phyloP scores from a whole-genome alignment of 441 rosid genomes.

The Omphalea diandra region DNA sequence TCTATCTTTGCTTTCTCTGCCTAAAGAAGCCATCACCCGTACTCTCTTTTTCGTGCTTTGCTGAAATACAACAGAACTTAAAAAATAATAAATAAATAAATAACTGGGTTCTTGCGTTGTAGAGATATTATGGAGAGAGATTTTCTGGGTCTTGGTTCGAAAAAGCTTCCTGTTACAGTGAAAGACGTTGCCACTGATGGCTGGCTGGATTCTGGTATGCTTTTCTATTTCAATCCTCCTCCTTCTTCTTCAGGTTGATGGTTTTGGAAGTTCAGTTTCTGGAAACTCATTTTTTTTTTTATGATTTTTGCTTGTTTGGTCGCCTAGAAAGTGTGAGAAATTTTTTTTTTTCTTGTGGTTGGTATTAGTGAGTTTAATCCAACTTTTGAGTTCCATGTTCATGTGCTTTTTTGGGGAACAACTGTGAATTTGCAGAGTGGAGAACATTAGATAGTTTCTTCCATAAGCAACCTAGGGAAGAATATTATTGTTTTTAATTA shows the following conservation, averaged over 20 bases:
- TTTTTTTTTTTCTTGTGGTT: background rate
- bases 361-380: background rate
- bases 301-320: background rate
- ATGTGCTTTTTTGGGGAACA: background rate
- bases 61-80: constrained; percentile 10
- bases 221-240: background rate
- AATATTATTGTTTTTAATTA: background rate
- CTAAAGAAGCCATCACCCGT: constrained; percentile 16
- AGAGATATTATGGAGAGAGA: constrained; percentile 76
- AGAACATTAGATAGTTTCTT: too few species aligned
- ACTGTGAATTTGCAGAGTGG: background rate
- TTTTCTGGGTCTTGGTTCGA: constrained; percentile 56
- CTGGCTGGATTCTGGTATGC: constrained; percentile 46
- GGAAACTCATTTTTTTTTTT: background rate
- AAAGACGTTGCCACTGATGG: constrained; percentile 49
- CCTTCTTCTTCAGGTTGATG: too few species aligned
- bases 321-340: background rate
- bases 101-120: background rate
- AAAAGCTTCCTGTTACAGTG: constrained; percentile 34
- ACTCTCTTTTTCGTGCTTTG: background rate
- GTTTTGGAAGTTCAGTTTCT: background rate
- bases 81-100: background rate
- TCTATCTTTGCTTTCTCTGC: constrained; percentile 11
- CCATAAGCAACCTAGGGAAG: background rate
- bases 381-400: background rate